A percentile compares a stretch with the other conserved stretches of the same genome.
These are phyloP conservation scores for Colletotrichum viniferum DNA, from an alignment of 2,329 filamentous ascomycete species.

Conservation along the genomic window DNA sequence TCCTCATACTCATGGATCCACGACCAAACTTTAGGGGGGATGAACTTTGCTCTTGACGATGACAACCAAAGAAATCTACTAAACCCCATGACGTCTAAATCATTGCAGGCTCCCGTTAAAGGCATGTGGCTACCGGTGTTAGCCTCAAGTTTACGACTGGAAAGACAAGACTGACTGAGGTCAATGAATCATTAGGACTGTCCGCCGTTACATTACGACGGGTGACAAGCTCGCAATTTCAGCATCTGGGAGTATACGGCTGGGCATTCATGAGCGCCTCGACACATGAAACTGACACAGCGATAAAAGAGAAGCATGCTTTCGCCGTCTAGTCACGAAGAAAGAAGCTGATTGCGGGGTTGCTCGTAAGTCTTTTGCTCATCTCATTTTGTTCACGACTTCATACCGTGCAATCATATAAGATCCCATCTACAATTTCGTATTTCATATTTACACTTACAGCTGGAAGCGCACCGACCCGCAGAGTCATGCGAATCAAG, in stretches of 20 bases:
- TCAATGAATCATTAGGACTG: neutral
- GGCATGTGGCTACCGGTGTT: neutral
- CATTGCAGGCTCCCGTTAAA: neutral
- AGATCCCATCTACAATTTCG: neutral
- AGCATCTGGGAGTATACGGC: neutral
- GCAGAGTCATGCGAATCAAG: neutral
- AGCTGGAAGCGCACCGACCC: neutral
- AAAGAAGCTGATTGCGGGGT: neutral
- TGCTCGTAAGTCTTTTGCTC: neutral
- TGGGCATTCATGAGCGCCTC: neutral
- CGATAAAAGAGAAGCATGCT: neutral
- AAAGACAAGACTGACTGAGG: neutral
- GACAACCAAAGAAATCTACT: neutral
- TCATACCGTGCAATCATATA: neutral
- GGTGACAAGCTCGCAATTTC: fast-evolving
- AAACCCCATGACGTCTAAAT: fast-evolving
- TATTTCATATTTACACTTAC: neutral
- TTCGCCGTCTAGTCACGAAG: neutral
- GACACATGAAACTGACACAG: neutral
- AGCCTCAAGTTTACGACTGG: neutral
- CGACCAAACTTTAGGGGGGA: neutral
- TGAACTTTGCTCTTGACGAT: neutral
- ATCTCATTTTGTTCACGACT: neutral
- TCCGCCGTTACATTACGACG: neutral
- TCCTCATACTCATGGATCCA: neutral